A percentile compares a stretch with the other conserved stretches of the same genome.
phyloP scores from a whole-genome alignment of 2,329 filamentous ascomycete species.

The Sclerotinia glacialis region DNA sequence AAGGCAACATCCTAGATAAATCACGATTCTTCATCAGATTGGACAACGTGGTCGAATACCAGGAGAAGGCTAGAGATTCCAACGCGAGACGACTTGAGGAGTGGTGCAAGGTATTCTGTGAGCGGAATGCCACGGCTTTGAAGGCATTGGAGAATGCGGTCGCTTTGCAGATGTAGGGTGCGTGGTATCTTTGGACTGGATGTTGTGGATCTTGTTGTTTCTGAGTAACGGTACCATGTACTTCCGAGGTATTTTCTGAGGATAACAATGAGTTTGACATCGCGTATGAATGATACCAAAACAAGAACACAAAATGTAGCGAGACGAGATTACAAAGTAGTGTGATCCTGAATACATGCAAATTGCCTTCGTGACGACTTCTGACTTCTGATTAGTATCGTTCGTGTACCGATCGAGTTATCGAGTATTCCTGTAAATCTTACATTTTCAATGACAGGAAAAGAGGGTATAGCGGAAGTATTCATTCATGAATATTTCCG shows the following conservation, averaged over 20 bases:
- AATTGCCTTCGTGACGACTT: background rate
- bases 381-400: background rate
- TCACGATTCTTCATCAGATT: constrained; percentile 28
- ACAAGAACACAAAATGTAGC: background rate
- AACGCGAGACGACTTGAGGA: constrained; percentile 24
- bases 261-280: background rate
- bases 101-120: constrained; percentile 25
- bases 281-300: background rate
- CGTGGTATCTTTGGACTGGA: too few species aligned
- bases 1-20: constrained; percentile 29
- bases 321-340: background rate
- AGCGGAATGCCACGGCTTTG: constrained; percentile 21
- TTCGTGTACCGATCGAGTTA: too few species aligned
- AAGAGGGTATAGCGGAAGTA: too few species aligned
- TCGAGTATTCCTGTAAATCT: too few species aligned
- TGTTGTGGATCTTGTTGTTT: background rate
- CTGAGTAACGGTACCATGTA: background rate
- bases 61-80: constrained; percentile 20
- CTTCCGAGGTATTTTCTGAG: background rate
- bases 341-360: background rate
- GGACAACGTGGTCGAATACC: constrained; percentile 27
- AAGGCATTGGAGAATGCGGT: background rate
- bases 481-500: too few species aligned
- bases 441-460: too few species aligned
- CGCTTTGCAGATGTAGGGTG: background rate